Evolutionary conservation across 2,329 filamentous ascomycete genomes (phyloP), one percentile per base, ranked within the genome.

Genomic region (Didymella glomerata): DNA sequence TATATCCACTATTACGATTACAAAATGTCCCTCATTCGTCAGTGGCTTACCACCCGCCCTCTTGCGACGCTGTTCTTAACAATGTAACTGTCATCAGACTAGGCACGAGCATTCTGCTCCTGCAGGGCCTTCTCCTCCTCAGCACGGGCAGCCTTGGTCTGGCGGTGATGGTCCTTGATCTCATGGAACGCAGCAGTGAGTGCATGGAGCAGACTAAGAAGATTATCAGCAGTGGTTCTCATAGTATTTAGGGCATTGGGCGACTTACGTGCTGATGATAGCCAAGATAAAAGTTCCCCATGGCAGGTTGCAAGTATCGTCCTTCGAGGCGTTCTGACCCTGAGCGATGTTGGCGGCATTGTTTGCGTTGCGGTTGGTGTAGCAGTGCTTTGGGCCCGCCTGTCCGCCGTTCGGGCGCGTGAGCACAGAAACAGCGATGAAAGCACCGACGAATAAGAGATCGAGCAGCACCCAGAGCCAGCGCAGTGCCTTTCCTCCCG

Each of bases 201-300:
- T 13, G 78, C 76, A 58, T 82, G 79, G 6, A 82, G 73, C 18
- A 81, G 18, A 9, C 78, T 80, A 40, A 16, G 6, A 20, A 20
- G n/a, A 4, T 11, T 6, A 8, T 40, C 9, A 40, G 36, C n/a
- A 40, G 9, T 16, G 14, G 14, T 32, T 16, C 30, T 16, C 11
- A 14, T 28, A n/a, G n/a, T n/a, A n/a, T n/a, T n/a, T n/a, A n/a
- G n/a, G n/a, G n/a, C n/a, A n/a, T n/a, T n/a, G n/a, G n/a, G n/a
- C n/a, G 16, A 78, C 78, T 76, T 71, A 81, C 78, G 78, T 81
- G 76, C 76, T 79, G 54, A 81, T 64, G 44, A 81, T 81, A 8
- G 79, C 79, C 57, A 81, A 53, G 10, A 80, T 73, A 58, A 82
- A 82, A 0, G 77, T 80, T 0, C 77, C 79, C 79, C 77, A 80